Percentiles rank a stretch among this genome's conserved stretches.
phyloP scores from a whole-genome alignment of 495 filamentous ascomycete genomes.

The Echria macrotheca region DNA sequence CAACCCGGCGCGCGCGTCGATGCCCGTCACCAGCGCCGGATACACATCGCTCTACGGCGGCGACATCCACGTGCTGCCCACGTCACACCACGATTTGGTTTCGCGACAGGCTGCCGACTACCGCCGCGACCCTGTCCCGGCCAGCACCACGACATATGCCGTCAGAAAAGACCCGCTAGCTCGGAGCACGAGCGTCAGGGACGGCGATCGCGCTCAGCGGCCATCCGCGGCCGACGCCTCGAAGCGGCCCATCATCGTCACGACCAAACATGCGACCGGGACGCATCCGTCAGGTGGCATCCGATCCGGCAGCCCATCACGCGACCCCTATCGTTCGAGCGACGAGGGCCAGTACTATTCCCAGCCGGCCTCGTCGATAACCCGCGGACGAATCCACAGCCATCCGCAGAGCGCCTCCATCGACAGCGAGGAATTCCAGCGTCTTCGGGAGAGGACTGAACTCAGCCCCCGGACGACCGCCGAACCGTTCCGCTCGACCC shows the following conservation, averaged over 20 bases:
- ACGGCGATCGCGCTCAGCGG: slow-evolving; percentile 32
- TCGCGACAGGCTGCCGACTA: slow-evolving; percentile 28
- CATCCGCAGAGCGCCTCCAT: slow-evolving; percentile 30
- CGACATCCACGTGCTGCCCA: slow-evolving; percentile 36
- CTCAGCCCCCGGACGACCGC: slow-evolving; percentile 21
- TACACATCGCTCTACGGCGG: slow-evolving; percentile 37
- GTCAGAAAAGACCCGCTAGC: slow-evolving; percentile 40
- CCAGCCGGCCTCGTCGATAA: slow-evolving; percentile 45
- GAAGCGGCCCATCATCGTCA: slow-evolving; percentile 45
- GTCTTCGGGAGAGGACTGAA: slow-evolving; percentile 40
- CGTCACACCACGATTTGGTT: slow-evolving; percentile 30
- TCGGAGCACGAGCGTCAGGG: slow-evolving; percentile 35
- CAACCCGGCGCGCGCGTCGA: slow-evolving; percentile 43
- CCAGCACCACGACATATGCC: slow-evolving; percentile 39
- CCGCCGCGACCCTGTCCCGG: slow-evolving; percentile 22
- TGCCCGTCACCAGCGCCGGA: slow-evolving; percentile 38
- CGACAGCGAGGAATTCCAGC: slow-evolving; percentile 40
- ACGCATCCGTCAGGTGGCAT: slow-evolving; percentile 18
- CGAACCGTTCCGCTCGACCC: slow-evolving; percentile 35
- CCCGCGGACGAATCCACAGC: slow-evolving; percentile 26
- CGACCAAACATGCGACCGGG: slow-evolving; percentile 27
- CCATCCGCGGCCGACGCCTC: slow-evolving; percentile 33
- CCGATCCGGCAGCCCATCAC: slow-evolving; percentile 39
- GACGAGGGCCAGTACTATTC: slow-evolving; percentile 46
- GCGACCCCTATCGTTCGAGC: slow-evolving; percentile 43